These are phyloP conservation scores for Coffea canephora DNA, from an alignment of 257 asterid genomes.

Conservation along the genomic window DNA sequence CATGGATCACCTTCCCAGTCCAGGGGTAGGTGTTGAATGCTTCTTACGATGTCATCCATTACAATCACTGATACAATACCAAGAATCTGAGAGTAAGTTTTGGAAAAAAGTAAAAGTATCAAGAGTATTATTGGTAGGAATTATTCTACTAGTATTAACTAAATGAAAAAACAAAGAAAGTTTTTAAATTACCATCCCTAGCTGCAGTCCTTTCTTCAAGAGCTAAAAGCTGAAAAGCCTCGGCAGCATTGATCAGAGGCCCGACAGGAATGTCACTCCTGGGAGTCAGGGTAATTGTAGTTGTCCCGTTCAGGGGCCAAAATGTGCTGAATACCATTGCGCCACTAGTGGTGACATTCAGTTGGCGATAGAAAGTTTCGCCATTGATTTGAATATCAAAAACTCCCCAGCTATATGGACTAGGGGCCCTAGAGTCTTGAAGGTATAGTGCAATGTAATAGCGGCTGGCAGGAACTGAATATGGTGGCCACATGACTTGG, in stretches of 20 bases:
- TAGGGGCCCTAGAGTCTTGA: slow-evolving; percentile 66
- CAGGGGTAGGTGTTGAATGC: slow-evolving; percentile 38
- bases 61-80: slow-evolving; percentile 48
- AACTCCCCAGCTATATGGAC: slow-evolving; percentile 78
- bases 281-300: slow-evolving; percentile 52
- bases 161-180: neutral
- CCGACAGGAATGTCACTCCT: slow-evolving; percentile 52
- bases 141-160: neutral
- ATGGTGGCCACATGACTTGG: slow-evolving; percentile 71
- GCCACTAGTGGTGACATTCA: slow-evolving; percentile 66
- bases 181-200: slow-evolving; percentile 56
- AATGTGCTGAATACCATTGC: slow-evolving; percentile 49
- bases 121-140: neutral
- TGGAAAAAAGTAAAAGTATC: neutral
- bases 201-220: slow-evolving; percentile 54
- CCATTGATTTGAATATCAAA: slow-evolving; percentile 58
- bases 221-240: slow-evolving; percentile 57
- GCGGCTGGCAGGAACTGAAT: slow-evolving; percentile 43
- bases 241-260: slow-evolving; percentile 87
- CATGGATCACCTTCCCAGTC: slow-evolving; percentile 98
- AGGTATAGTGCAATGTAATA: slow-evolving; percentile 74
- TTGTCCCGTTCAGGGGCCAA: slow-evolving; percentile 67
- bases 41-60: slow-evolving; percentile 46
- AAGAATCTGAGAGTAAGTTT: neutral
- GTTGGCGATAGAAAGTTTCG: slow-evolving; percentile 42